phyloP scores from a whole-genome alignment of 371 early-diverging fungal genomes.

The Dichotomocladium elegans region DNA sequence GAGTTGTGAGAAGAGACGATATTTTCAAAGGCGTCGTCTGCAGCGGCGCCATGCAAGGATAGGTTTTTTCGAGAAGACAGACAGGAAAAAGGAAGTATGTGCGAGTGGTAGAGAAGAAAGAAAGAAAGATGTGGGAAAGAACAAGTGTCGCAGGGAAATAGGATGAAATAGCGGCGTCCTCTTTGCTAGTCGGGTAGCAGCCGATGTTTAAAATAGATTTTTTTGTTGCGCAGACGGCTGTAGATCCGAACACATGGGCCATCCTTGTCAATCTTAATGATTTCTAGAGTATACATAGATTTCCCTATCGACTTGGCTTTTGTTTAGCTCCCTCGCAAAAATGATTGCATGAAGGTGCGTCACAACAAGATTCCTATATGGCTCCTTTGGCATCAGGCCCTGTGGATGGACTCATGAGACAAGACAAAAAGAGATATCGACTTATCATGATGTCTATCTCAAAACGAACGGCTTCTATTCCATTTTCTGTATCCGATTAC shows the following conservation, averaged over 20 bases:
- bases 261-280: neutral
- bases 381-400: neutral
- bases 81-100: neutral
- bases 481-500: constrained; percentile 4
- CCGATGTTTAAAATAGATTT: constrained; percentile 4
- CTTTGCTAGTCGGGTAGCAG: neutral
- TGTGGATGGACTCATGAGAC: too few species aligned
- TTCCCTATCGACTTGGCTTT: neutral
- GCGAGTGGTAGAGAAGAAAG: neutral
- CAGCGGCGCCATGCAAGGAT: neutral
- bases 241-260: constrained; percentile 2
- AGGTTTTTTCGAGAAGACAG: neutral
- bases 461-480: neutral
- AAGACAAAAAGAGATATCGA: too few species aligned
- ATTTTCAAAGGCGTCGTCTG: neutral
- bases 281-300: neutral
- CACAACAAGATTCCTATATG: neutral
- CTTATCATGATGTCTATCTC: neutral
- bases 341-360: neutral
- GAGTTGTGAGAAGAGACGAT: neutral
- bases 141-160: neutral
- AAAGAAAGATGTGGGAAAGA: neutral
- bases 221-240: neutral
- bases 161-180: neutral
- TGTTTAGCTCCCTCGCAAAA: neutral